Evolutionary conservation across 345 rosid species (phyloP).

Genomic region (Euphorbia pulcherrima): DNA sequence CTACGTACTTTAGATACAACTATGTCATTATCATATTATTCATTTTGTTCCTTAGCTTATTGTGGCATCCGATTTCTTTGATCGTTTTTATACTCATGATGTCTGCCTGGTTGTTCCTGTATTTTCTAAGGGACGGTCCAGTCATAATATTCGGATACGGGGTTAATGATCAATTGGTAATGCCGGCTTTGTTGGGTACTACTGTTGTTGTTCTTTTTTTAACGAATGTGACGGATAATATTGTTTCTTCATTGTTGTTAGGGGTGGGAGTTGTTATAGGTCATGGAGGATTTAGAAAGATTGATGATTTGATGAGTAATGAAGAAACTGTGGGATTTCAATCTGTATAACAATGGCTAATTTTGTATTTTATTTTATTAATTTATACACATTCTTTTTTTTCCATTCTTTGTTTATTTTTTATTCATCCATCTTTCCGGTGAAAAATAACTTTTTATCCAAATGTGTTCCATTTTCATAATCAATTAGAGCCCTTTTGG

Average conservation of each 20-base stretch:
- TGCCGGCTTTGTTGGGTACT: slow-evolving; percentile 27
- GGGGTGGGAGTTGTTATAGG: slow-evolving; percentile 38
- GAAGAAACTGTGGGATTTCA: slow-evolving; percentile 36
- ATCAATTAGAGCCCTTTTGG: too few relatives aligned
- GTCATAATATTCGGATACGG: slow-evolving; percentile 31
- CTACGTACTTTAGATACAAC: slow-evolving; percentile 40
- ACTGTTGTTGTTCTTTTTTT: slow-evolving; percentile 39
- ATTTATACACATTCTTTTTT: not conserved
- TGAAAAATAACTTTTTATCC: too few relatives aligned
- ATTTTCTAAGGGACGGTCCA: slow-evolving; percentile 45
- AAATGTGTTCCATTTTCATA: too few relatives aligned
- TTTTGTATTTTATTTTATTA: not conserved
- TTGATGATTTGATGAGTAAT: slow-evolving; percentile 30
- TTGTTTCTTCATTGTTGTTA: slow-evolving; percentile 36
- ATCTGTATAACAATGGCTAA: not conserved
- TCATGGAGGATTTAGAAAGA: slow-evolving; percentile 44
- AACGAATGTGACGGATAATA: slow-evolving; percentile 35
- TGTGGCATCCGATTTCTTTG: slow-evolving; percentile 56
- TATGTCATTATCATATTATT: slow-evolving; percentile 34
- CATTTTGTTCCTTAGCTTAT: slow-evolving; percentile 42
- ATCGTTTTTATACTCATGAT: slow-evolving; percentile 38
- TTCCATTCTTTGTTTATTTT: not conserved
- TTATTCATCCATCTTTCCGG: not conserved
- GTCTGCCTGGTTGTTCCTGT: slow-evolving; percentile 51
- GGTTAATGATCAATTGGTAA: slow-evolving; percentile 40